Evolutionary conservation across 1,284 basidiomycete species (phyloP).

Genomic region (Paramarasmius palmivorus): DNA sequence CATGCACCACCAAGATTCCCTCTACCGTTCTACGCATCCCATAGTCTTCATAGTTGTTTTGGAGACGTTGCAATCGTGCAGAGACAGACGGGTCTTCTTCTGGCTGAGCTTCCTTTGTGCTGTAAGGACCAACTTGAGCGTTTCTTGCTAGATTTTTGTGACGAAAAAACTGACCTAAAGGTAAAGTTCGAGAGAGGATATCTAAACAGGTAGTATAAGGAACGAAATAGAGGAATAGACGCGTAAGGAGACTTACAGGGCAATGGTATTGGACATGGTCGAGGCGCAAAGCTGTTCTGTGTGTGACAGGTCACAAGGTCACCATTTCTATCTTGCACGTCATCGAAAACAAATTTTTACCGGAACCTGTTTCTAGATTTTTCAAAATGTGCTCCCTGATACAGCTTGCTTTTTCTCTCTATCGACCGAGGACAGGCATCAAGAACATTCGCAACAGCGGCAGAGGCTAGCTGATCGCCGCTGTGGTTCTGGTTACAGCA

Average conservation of each 20-base stretch:
- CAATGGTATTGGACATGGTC: slow-evolving; percentile 75
- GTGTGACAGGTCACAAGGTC: not conserved
- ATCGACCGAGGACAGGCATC: too few species aligned
- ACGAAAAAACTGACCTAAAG: slow-evolving; percentile 55
- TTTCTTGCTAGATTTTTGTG: not conserved
- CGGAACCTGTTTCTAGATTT: too few species aligned
- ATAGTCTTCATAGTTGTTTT: slow-evolving; percentile 96
- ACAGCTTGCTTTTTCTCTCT: too few species aligned
- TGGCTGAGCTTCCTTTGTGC: slow-evolving; percentile 91
- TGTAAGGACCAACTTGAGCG: slow-evolving; percentile 26
- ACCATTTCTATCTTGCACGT: not conserved
- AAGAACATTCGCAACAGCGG: too few species aligned
- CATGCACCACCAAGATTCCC: slow-evolving; percentile 95
- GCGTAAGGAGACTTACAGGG: slow-evolving; percentile 50
- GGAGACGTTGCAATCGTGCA: slow-evolving; percentile 83
- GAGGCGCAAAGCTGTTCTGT: not conserved
- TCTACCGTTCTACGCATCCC: slow-evolving; percentile 95
- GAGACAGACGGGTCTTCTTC: slow-evolving; percentile 96
- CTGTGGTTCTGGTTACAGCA: too few species aligned
- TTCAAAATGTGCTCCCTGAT: too few species aligned
- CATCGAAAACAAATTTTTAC: too few species aligned
- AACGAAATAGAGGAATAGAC: not conserved
- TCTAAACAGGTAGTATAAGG: slow-evolving; percentile 32
- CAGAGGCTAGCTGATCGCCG: too few species aligned
- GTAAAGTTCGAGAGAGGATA: slow-evolving; percentile 89